Conservation (phyloP, 192 early-diverging fungal genomes). For the Dimargaris cristalligena region DNA sequence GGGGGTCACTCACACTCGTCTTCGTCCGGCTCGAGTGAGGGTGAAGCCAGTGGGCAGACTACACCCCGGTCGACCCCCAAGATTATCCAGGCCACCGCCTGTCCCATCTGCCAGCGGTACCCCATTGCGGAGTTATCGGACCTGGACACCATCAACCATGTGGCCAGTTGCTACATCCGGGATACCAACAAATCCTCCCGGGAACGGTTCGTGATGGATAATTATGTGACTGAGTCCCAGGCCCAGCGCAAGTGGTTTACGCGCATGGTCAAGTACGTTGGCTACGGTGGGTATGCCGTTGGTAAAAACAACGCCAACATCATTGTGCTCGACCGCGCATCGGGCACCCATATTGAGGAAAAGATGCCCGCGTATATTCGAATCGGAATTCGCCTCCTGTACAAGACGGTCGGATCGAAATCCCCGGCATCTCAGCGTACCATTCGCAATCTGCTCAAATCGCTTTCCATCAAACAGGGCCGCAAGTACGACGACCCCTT, state of each 20-base stretch:
- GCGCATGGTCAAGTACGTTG: conserved; percentile 41
- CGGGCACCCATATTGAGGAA: conserved; percentile 54
- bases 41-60: not conserved
- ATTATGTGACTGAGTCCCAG: conserved; percentile 58
- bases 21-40: not conserved
- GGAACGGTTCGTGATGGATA: conserved; percentile 53
- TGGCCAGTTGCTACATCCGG: conserved; percentile 51
- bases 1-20: not conserved
- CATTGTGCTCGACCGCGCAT: conserved; percentile 50
- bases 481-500: conserved; percentile 45
- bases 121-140: conserved; percentile 30
- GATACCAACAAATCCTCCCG: conserved; percentile 37
- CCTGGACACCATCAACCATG: conserved; percentile 59
- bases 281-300: conserved; percentile 40
- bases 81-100: conserved; percentile 19
- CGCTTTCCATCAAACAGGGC: conserved; percentile 50
- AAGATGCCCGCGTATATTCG: conserved; percentile 61
- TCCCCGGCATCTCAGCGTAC: not conserved
- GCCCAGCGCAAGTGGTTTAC: conserved; percentile 54
- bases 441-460: conserved; percentile 26
- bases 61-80: not conserved
- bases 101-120: conserved; percentile 52
- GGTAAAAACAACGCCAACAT: conserved; percentile 57
- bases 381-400: conserved; percentile 61
- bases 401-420: conserved; percentile 35